Conservation (phyloP, 2,329 filamentous ascomycete genomes). For the Myriosclerotinia scirpicola region DNA sequence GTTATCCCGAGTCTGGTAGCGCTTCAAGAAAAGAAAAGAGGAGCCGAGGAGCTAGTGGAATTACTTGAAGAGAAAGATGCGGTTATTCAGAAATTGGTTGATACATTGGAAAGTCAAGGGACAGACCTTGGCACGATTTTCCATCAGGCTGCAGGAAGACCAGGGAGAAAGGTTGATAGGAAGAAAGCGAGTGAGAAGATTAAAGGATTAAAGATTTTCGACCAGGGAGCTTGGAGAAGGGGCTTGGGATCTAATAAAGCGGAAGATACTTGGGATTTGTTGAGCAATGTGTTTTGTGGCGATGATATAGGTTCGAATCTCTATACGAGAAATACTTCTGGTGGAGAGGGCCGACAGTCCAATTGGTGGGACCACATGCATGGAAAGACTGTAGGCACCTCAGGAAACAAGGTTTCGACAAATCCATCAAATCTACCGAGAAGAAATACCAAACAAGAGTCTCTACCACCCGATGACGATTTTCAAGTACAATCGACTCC, state of each 20-base stretch:
- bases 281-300: slow-evolving; percentile 32
- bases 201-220: slow-evolving; percentile 50
- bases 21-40: slow-evolving; percentile 43
- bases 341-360: neutral
- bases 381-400: slow-evolving; percentile 33
- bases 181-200: slow-evolving; percentile 42
- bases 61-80: slow-evolving; percentile 54
- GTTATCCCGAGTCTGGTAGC: slow-evolving; percentile 48
- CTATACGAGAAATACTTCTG: slow-evolving; percentile 9
- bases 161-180: slow-evolving; percentile 44
- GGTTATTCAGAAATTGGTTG: slow-evolving; percentile 53
- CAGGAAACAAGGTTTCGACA: slow-evolving; percentile 25
- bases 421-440: slow-evolving; percentile 9
- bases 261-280: slow-evolving; percentile 27
- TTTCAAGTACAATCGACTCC: slow-evolving; percentile 41
- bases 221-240: slow-evolving; percentile 38
- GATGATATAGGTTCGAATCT: neutral
- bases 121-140: slow-evolving; percentile 53
- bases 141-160: slow-evolving; percentile 44
- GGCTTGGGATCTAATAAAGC: slow-evolving; percentile 16
- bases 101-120: slow-evolving; percentile 53
- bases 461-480: slow-evolving; percentile 28
- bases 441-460: neutral
- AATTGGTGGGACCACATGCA: slow-evolving; percentile 38
- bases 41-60: slow-evolving; percentile 48